A percentile compares a stretch with the other conserved stretches of the same genome.
Conservation (phyloP, 2,329 filamentous ascomycete genomes). For the Trichoderma atrobrunneum region DNA sequence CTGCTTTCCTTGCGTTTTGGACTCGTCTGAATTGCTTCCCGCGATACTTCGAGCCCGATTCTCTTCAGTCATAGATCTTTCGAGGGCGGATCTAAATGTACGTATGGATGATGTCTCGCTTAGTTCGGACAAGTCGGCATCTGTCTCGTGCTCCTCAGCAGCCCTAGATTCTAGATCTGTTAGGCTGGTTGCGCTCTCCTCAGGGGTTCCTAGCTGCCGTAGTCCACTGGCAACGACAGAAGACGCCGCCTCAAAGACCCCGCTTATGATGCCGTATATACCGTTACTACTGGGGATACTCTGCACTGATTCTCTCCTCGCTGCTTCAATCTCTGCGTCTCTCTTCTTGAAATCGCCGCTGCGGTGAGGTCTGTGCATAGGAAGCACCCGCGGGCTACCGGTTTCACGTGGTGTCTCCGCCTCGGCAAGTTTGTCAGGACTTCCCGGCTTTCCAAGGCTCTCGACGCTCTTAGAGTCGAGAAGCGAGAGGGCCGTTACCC, state of each 20-base stretch:
- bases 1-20: conserved; percentile 31
- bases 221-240: conserved; percentile 43
- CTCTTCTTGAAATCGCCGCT: conserved; percentile 24
- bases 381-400: conserved; percentile 11
- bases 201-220: conserved; percentile 30
- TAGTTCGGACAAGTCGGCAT: conserved; percentile 19
- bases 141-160: conserved; percentile 30
- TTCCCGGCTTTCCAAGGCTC: neutral
- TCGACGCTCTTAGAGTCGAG: conserved; percentile 32
- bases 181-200: conserved; percentile 28
- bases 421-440: neutral
- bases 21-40: conserved; percentile 40
- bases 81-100: conserved; percentile 50
- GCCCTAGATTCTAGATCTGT: conserved; percentile 27
- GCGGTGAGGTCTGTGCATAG: conserved; percentile 24
- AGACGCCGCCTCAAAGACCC: conserved; percentile 50
- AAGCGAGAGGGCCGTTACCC: conserved; percentile 51
- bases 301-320: conserved; percentile 29
- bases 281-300: conserved; percentile 43
- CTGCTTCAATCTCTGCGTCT: conserved; percentile 32
- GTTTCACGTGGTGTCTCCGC: neutral
- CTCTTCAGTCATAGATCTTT: conserved; percentile 34
- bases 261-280: conserved; percentile 55
- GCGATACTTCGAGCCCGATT: conserved; percentile 26
- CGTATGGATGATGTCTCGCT: conserved; percentile 47